Conservation (phyloP, 768 basidiomycete genomes). For the Clitopilus hobsonii region DNA sequence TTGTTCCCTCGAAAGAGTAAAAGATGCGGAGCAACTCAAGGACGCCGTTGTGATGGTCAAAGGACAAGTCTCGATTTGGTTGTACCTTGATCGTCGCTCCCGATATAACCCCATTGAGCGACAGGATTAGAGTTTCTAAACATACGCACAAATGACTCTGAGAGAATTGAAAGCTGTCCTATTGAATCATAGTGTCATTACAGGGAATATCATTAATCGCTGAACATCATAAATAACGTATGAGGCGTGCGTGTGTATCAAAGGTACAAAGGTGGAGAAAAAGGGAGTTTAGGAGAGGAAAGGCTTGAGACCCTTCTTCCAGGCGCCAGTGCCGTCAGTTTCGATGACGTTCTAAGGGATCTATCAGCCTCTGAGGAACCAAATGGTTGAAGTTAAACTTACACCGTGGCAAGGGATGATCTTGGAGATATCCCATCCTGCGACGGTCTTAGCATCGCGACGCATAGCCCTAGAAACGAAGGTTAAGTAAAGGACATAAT, state of each 20-base stretch:
- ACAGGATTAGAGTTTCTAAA: not conserved
- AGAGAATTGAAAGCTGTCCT: not conserved
- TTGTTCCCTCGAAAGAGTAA: not conserved
- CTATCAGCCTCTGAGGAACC: not conserved
- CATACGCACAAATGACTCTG: not conserved
- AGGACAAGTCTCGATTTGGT: not conserved
- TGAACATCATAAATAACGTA: slow-evolving; percentile 1
- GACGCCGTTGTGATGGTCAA: not conserved
- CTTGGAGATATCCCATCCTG: slow-evolving; percentile 62
- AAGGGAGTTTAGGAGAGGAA: slow-evolving; percentile 9
- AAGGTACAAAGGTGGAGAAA: not conserved
- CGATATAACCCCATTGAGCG: not conserved
- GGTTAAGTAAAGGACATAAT: not conserved
- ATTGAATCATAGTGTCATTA: slow-evolving; percentile 1
- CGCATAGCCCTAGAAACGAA: slow-evolving; percentile 38
- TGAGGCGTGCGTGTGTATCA: not conserved
- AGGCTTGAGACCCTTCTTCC: slow-evolving; percentile 31
- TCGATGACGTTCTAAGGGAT: slow-evolving; percentile 45
- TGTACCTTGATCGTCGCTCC: not conserved
- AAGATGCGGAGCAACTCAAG: not conserved
- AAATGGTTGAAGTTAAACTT: slow-evolving; percentile 7
- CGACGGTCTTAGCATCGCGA: slow-evolving; percentile 54
- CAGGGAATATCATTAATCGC: not conserved
- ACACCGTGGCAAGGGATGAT: slow-evolving; percentile 63
- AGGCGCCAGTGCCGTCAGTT: slow-evolving; percentile 47